Conservation (phyloP, 108 stramenopile genomes). For the Skeletonema tropicum region DNA sequence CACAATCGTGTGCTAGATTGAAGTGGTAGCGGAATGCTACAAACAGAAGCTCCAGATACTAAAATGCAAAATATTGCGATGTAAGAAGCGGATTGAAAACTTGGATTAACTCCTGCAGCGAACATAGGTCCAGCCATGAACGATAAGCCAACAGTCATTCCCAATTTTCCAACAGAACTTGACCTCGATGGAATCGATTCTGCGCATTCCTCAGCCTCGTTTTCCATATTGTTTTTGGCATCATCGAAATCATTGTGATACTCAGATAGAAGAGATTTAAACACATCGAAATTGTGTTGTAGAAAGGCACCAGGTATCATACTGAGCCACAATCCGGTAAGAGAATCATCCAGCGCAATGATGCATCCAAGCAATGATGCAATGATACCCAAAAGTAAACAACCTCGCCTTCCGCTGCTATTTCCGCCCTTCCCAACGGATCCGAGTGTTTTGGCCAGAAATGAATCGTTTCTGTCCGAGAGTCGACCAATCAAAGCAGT, state of each 20-base stretch:
- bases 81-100: slow-evolving; percentile 57
- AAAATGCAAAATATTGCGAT: slow-evolving; percentile 54
- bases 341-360: slow-evolving; percentile 35
- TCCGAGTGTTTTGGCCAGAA: slow-evolving; percentile 29
- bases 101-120: slow-evolving; percentile 48
- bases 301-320: slow-evolving; percentile 77
- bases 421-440: slow-evolving; percentile 19
- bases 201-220: not conserved
- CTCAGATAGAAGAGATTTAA: slow-evolving; percentile 76
- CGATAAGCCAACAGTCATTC: slow-evolving; percentile 82
- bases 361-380: slow-evolving; percentile 57
- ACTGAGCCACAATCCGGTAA: slow-evolving; percentile 66
- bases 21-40: slow-evolving; percentile 45
- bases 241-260: slow-evolving; percentile 63
- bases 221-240: slow-evolving; percentile 9
- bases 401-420: slow-evolving; percentile 56
- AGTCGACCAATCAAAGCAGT: slow-evolving; percentile 69
- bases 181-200: slow-evolving; percentile 40
- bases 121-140: slow-evolving; percentile 84
- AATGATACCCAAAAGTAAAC: slow-evolving; percentile 63
- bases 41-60: slow-evolving; percentile 44
- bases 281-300: slow-evolving; percentile 80
- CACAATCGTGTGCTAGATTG: slow-evolving; percentile 8
- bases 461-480: slow-evolving; percentile 57
- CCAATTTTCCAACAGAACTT: slow-evolving; percentile 72